Conservation (phyloP, 345 rosid genomes). For the Eucalyptus polybractea region DNA sequence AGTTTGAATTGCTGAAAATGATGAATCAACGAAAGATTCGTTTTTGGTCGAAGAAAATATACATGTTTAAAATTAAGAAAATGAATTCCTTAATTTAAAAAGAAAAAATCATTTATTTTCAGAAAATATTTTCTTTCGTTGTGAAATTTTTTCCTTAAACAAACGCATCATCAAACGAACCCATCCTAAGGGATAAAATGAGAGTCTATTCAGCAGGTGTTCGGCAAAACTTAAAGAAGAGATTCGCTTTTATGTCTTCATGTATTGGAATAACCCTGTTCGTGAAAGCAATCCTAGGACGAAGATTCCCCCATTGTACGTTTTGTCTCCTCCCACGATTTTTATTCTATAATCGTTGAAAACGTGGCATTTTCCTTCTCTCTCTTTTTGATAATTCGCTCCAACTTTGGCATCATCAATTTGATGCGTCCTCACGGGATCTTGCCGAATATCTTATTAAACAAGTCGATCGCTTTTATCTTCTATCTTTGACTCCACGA, state of each 20-base stretch:
- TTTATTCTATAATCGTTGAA: neutral
- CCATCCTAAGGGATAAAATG: neutral
- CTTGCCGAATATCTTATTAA: neutral
- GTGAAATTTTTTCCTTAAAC: neutral
- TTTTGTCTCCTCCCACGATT: neutral
- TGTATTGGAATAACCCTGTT: neutral
- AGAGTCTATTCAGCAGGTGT: neutral
- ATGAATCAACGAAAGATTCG: fast-evolving
- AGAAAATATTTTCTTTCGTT: neutral
- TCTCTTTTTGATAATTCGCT: neutral
- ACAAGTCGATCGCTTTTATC: neutral
- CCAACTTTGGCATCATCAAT: neutral
- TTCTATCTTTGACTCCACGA: neutral
- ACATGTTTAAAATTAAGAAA: neutral
- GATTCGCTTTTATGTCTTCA: neutral
- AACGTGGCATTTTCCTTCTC: neutral
- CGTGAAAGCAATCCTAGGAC: neutral
- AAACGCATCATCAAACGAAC: neutral
- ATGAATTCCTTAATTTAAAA: neutral
- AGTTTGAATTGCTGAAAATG: neutral
- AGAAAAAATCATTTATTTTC: neutral
- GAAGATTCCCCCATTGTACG: neutral
- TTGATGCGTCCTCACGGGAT: neutral
- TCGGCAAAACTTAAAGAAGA: neutral
- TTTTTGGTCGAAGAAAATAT: neutral